Base-by-base conservation (phyloP, 2,329 filamentous ascomycete species). In the Neofusicoccum sp. region DNA sequence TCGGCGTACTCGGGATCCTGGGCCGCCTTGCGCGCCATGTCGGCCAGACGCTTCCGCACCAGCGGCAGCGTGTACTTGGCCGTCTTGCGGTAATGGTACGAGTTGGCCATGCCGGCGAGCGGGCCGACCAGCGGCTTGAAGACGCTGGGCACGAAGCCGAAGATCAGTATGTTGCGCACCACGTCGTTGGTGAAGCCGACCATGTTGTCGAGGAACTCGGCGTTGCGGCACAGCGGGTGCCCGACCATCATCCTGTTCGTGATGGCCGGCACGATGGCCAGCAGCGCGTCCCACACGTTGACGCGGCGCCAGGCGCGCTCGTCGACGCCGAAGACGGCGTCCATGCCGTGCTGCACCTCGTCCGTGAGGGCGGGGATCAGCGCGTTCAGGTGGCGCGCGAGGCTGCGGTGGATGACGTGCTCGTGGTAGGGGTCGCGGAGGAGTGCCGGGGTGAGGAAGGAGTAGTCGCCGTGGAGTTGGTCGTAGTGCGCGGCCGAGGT, bases 141-240 rank as follows among this genome's bases (percentile, higher is more conserved):
- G 1, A 80, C 70, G 6, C 71, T 71, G 0, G 83, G 82, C 2
- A 81, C 70, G 60, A 82, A 69, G 61, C 79, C 78, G 45, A 79
- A 66, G 1, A 84, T 66, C 14, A 64, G 34, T 14, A 72, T 66
- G 36, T 60, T 68, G 6, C 67, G 65, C n/a, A 74, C 69, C 2
- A 84, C 77, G 53, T 78, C 77, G 61, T 80, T 76, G 33, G 82
- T 80, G 62, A 85, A 86, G 28, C 70, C 69, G 6, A 80, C 71
- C 65, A 81, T 80, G 58, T 75, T 71, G n/a, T 75, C 66, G 43
- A 85, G 70, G 60, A 82, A 82, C 5, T 71, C 69, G 26, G 74
- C 65, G 62, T 84, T 75, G 30, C 77, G 77, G 66, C 77, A 80
- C 0, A 80, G 68, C n/a, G 75, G 71, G 6, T 71, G 45, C 1